These are phyloP conservation scores for Zymoseptoria crescenta DNA, from an alignment of 2,329 filamentous ascomycete genomes.

Conservation along the genomic window DNA sequence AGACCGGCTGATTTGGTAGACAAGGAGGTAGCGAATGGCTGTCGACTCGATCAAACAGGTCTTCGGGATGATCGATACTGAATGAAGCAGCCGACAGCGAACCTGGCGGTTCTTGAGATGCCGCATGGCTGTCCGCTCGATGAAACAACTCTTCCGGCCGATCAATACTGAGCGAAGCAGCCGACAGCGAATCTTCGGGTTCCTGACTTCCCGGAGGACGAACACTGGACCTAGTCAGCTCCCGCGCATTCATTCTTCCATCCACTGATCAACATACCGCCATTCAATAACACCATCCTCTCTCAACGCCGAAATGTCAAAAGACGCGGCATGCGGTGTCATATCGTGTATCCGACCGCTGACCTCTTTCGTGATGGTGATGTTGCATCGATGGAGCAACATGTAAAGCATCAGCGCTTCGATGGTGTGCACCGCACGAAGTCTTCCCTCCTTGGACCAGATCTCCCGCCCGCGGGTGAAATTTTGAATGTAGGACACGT, in stretches of 20 bases:
- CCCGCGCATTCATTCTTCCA: not conserved
- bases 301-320: not conserved
- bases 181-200: not conserved
- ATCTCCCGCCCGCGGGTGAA: not conserved
- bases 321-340: not conserved
- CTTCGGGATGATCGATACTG: not conserved
- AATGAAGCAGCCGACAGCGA: not conserved
- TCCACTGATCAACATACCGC: not conserved
- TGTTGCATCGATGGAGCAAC: not conserved
- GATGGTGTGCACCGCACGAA: not conserved
- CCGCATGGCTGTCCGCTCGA: not conserved
- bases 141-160: not conserved
- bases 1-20: not conserved
- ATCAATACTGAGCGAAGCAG: not conserved
- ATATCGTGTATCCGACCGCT: not conserved
- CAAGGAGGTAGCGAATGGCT: not conserved
- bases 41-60: not conserved
- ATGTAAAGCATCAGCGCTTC: not conserved
- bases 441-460: not conserved
- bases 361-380: not conserved
- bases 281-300: not conserved
- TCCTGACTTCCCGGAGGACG: not conserved
- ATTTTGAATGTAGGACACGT: not conserved
- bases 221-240: not conserved
- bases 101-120: not conserved